These are phyloP conservation scores for Alternaria novae-zelandiae DNA, from an alignment of 2,329 filamentous ascomycete genomes.

Conservation along the genomic window DNA sequence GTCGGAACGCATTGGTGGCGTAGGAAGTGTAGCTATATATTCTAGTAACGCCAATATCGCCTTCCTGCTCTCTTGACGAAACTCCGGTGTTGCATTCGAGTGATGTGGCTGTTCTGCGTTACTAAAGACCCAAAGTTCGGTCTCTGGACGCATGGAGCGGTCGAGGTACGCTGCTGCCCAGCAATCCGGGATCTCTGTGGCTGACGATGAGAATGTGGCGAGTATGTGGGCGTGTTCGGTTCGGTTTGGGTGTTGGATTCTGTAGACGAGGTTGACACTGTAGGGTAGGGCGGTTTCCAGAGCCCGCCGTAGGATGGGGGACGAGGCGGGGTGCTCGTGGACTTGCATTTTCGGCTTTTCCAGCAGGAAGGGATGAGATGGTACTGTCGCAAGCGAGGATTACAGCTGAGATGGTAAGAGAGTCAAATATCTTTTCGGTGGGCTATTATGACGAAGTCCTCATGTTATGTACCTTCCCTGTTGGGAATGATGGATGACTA, in stretches of 20 bases:
- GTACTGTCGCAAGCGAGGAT: not conserved
- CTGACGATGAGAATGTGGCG: conserved; percentile 47
- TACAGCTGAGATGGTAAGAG: not conserved
- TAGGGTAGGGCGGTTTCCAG: conserved; percentile 62
- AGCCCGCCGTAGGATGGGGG: conserved; percentile 60
- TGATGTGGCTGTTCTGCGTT: conserved; percentile 35
- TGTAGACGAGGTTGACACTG: conserved; percentile 67
- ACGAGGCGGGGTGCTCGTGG: conserved; percentile 29
- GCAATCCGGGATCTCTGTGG: conserved; percentile 31
- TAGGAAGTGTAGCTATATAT: conserved; percentile 35
- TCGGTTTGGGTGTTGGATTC: conserved; percentile 64
- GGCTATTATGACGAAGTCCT: not conserved
- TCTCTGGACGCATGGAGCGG: conserved; percentile 65
- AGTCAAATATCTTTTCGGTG: not conserved
- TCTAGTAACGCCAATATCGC: conserved; percentile 39
- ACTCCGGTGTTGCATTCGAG: conserved; percentile 6
- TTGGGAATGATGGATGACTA: conserved; percentile 7
- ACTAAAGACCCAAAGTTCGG: conserved; percentile 68
- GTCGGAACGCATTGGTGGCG: conserved; percentile 35
- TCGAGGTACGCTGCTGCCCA: conserved; percentile 69
- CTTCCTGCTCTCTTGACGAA: conserved; percentile 36
- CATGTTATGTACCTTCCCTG: conserved; percentile 6
- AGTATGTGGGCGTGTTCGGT: conserved; percentile 45
- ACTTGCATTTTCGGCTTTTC: conserved; percentile 10
- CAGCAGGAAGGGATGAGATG: not conserved